Conservation (phyloP, 257 asterid species). For the Ocimum tenuiflorum region DNA sequence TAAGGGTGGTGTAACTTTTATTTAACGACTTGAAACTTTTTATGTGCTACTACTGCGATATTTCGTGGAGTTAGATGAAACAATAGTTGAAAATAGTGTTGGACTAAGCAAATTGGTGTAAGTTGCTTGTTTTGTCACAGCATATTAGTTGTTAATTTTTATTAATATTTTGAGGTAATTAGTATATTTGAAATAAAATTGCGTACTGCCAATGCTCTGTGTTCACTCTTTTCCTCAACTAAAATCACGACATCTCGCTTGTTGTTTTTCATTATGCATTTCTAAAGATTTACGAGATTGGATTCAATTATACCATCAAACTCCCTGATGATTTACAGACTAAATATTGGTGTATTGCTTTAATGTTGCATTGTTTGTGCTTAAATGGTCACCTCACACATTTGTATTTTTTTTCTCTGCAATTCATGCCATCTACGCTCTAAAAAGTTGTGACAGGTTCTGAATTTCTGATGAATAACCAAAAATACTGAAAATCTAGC, state of each 20-base stretch:
- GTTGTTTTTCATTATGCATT: not conserved
- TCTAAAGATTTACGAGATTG: not conserved
- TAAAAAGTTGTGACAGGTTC: not conserved
- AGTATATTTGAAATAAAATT: not conserved
- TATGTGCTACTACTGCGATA: not conserved
- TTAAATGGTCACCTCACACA: not conserved
- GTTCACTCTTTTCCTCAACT: conserved; percentile 3
- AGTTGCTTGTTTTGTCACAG: not conserved
- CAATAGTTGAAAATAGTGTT: not conserved
- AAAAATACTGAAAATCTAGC: not conserved
- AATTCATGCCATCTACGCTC: not conserved
- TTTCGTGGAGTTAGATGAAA: not conserved
- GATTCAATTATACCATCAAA: not conserved
- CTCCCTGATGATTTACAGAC: not conserved
- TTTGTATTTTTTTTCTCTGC: not conserved
- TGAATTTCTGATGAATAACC: not conserved
- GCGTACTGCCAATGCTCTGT: not conserved
- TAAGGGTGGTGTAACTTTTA: not conserved
- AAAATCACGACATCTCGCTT: not conserved
- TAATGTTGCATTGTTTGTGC: not conserved
- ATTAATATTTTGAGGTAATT: not conserved
- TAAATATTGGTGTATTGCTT: not conserved
- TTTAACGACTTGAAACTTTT: not conserved
- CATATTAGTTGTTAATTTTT: not conserved
- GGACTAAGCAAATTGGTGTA: not conserved